Evolutionary conservation across 352 stramenopile genomes (phyloP).

Genomic region (Phytopythium vexans): DNA sequence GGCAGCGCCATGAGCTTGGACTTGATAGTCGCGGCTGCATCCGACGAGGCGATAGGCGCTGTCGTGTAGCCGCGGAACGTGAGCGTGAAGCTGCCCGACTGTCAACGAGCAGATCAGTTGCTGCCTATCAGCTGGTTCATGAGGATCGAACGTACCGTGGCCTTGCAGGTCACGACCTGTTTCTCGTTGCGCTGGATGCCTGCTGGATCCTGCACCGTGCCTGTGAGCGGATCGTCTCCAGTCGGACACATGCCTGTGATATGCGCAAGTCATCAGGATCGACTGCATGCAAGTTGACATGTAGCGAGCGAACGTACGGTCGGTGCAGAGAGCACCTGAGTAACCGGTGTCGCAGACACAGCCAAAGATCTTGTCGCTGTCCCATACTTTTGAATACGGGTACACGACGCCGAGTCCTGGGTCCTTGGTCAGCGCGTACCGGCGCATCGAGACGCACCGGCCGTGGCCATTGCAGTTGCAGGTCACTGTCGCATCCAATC

Average conservation of each 20-base stretch:
- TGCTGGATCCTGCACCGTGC: conserved; percentile 50
- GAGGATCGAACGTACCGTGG: conserved; percentile 37
- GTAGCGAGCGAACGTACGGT: conserved; percentile 24
- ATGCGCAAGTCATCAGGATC: too few relatives aligned
- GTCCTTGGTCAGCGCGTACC: conserved; percentile 57
- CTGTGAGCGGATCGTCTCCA: conserved; percentile 86
- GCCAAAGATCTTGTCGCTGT: conserved; percentile 79
- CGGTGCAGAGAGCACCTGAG: conserved; percentile 63
- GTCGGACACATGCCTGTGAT: conserved; percentile 58
- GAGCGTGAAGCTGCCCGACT: conserved; percentile 82
- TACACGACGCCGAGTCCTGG: conserved; percentile 43
- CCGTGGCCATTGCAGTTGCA: conserved; percentile 78
- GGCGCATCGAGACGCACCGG: conserved; percentile 74
- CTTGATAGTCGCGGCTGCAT: conserved; percentile 44
- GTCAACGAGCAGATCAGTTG: neutral
- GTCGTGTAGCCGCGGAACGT: conserved; percentile 79
- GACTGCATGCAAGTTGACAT: too few relatives aligned
- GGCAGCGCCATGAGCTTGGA: conserved; percentile 53
- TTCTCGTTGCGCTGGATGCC: conserved; percentile 73
- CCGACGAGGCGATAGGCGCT: conserved; percentile 53
- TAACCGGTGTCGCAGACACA: conserved; percentile 86
- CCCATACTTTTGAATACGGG: conserved; percentile 74
- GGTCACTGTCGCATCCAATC: conserved; percentile 30
- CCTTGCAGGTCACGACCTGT: conserved; percentile 63
- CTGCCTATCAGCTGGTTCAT: too few relatives aligned